Conservation (phyloP, 495 filamentous ascomycete genomes). For the Tetracladium setigerum region DNA sequence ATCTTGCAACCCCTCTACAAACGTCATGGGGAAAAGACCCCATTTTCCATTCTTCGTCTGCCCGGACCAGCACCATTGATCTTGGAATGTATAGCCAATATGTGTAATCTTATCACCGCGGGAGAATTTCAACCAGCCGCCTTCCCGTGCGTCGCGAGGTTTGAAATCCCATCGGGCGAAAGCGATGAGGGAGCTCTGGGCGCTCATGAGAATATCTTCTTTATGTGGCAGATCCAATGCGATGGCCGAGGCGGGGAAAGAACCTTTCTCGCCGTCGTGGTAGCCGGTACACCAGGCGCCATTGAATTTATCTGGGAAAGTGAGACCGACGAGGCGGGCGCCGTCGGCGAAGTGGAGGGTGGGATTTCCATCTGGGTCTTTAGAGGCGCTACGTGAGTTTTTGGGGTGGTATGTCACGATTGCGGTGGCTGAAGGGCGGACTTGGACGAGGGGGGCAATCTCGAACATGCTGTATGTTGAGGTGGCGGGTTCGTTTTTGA, state of each 20-base stretch:
- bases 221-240: conserved; percentile 27
- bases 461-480: conserved; percentile 22
- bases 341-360: conserved; percentile 34
- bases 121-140: conserved; percentile 31
- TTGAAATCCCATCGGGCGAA: conserved; percentile 37
- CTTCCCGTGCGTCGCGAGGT: conserved; percentile 30
- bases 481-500: conserved; percentile 17
- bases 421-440: conserved; percentile 26
- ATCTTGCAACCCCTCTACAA: conserved; percentile 15
- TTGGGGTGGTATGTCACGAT: conserved; percentile 27
- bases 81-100: conserved; percentile 23
- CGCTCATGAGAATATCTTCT: conserved; percentile 28
- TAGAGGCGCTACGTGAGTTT: conserved; percentile 19
- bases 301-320: conserved; percentile 36
- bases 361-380: conserved; percentile 28
- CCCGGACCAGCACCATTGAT: conserved; percentile 42
- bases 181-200: conserved; percentile 27
- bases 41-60: conserved; percentile 34
- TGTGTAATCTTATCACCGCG: conserved; percentile 35
- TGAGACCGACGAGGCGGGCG: conserved; percentile 34
- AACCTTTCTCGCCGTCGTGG: conserved; percentile 36
- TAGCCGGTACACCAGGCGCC: conserved; percentile 38
- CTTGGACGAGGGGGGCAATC: conserved; percentile 23
- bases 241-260: conserved; percentile 32
- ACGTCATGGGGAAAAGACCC: conserved; percentile 32